A percentile compares a stretch with the other conserved stretches of the same genome.
These are phyloP conservation scores for Thalia dealbata DNA, from an alignment of 176 grass and related monocot genomes.

Conservation along the genomic window DNA sequence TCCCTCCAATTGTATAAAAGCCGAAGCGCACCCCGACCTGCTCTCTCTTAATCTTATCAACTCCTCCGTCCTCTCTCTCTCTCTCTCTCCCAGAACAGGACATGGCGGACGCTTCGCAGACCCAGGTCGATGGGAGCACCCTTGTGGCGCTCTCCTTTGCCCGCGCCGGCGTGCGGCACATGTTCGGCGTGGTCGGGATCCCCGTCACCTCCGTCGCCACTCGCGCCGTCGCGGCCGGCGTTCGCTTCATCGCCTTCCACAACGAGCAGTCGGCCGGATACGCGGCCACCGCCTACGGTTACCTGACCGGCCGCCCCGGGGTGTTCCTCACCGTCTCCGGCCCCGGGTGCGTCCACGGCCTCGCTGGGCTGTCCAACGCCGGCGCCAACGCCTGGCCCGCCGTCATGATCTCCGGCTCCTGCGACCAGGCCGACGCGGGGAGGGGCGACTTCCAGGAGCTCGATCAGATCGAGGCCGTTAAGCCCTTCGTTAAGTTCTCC, in stretches of 20 bases:
- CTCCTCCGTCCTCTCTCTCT: neutral
- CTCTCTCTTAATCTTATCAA: too few relatives aligned
- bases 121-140: conserved; percentile 52
- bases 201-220: conserved; percentile 79
- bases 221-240: conserved; percentile 49
- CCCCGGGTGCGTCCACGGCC: conserved; percentile 75
- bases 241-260: conserved; percentile 83
- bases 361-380: conserved; percentile 83
- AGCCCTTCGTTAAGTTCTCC: conserved; percentile 70
- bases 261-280: conserved; percentile 93
- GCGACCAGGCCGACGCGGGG: conserved; percentile 57
- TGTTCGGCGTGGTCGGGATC: conserved; percentile 95
- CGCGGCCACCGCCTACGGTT: conserved; percentile 77
- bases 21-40: too few relatives aligned
- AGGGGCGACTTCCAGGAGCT: conserved; percentile 95
- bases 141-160: conserved; percentile 48
- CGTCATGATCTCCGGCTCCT: conserved; percentile 86
- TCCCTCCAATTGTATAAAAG: too few relatives aligned
- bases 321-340: conserved; percentile 88
- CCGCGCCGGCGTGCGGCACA: conserved; percentile 49
- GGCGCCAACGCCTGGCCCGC: conserved; percentile 68
- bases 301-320: conserved; percentile 50
- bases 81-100: too few relatives aligned
- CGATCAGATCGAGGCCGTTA: conserved; percentile 70
- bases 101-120: conserved; percentile 1